phyloP scores from a whole-genome alignment of 2,329 filamentous ascomycete genomes.

The Zymoseptoria passerinii region DNA sequence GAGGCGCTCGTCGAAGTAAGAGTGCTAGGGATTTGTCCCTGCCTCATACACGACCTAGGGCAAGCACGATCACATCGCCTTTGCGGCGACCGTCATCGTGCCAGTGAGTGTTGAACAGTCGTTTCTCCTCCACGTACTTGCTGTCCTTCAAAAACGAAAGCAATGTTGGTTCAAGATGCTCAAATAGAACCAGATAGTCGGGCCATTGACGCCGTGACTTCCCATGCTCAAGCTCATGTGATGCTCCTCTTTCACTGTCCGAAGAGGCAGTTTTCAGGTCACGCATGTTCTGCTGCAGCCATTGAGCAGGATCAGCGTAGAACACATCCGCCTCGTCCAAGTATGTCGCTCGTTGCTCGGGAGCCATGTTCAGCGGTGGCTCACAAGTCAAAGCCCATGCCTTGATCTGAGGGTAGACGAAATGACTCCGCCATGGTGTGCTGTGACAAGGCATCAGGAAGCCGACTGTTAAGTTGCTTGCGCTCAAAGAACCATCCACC shows the following conservation, averaged over 20 bases:
- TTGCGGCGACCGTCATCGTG: constrained; percentile 54
- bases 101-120: constrained; percentile 53
- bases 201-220: constrained; percentile 32
- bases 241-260: constrained; percentile 4
- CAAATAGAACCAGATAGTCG: constrained; percentile 47
- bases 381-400: constrained; percentile 87
- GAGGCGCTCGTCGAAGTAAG: background rate
- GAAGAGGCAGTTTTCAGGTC: constrained; percentile 7
- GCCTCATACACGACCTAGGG: background rate
- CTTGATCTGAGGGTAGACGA: constrained; percentile 64
- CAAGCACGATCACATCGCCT: constrained; percentile 54
- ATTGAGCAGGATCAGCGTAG: constrained; percentile 54
- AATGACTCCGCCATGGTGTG: constrained; percentile 86
- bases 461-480: constrained; percentile 46
- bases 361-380: constrained; percentile 64
- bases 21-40: background rate
- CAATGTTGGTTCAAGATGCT: constrained; percentile 47
- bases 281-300: constrained; percentile 37
- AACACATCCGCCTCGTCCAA: constrained; percentile 87
- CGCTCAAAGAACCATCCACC: constrained; percentile 3
- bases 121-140: constrained; percentile 50
- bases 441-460: constrained; percentile 96
- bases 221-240: background rate
- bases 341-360: constrained; percentile 58
- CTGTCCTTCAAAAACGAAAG: constrained; percentile 34